Evolutionary conservation across 257 asterid species (phyloP).

Genomic region (Fraxinus quadrangulata): DNA sequence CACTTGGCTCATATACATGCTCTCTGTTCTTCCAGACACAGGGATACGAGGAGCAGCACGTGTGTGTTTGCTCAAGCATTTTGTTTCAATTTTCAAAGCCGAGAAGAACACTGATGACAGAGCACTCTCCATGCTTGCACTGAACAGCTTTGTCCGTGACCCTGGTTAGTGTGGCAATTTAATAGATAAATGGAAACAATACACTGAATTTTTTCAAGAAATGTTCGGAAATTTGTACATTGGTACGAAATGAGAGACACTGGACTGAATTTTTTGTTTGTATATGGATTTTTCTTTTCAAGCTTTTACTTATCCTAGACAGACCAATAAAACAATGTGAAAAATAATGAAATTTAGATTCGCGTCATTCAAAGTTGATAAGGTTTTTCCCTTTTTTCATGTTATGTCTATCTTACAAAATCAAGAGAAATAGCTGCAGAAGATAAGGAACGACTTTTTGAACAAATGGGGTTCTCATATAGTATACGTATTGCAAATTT

Average conservation of each 20-base stretch:
- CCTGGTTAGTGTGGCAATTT: conserved; percentile 54
- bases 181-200: background rate
- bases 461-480: background rate
- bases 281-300: background rate
- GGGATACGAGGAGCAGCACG: conserved; percentile 85
- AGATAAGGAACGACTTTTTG: background rate
- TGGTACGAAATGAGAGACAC: background rate
- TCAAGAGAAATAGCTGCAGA: background rate
- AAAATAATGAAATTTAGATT: background rate
- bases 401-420: background rate
- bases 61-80: conserved; percentile 62
- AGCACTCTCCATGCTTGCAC: conserved; percentile 78
- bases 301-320: background rate
- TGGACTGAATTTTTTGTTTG: background rate
- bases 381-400: background rate
- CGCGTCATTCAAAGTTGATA: background rate
- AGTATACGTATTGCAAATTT: conserved; percentile 14
- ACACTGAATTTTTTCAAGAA: background rate
- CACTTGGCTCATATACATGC: conserved; percentile 79
- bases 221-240: background rate
- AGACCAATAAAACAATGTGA: background rate
- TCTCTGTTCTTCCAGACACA: conserved; percentile 72
- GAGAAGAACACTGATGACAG: conserved; percentile 55
- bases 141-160: conserved; percentile 66
- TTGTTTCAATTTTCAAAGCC: conserved; percentile 65